Evolutionary conservation across 495 filamentous ascomycete species (phyloP), one percentile per base, ranked within the genome.

Genomic region (Trypethelium eluteriae): DNA sequence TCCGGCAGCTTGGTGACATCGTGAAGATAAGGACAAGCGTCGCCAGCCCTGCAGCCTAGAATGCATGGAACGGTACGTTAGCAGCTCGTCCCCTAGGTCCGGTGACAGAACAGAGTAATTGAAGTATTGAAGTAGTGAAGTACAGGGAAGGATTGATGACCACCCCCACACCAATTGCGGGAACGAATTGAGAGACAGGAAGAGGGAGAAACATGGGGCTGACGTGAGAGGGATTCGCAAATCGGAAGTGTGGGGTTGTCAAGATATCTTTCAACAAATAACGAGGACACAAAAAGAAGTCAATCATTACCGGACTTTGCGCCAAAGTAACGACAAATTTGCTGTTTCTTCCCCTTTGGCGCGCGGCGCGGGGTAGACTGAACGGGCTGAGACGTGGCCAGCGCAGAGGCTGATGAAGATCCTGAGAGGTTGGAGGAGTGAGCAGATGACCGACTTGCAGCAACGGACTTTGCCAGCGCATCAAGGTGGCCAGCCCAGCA

Each of bases 1-100:
- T 66, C 67, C 69, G 59, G 44, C 61, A 16, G 38, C 64, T 38
- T 64, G 59, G 44, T 67, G 61, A 44, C 39, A 62, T 66, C 70
- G 64, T 75, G 73, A 61, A 72, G 47, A 68, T 71, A 76, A n/a
- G 70, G 74, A 63, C 76, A 76, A n/a, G 66, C 61, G 50, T 70
- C 70, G 53, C 74, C 74, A 44, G 76, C 73, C 69, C 72, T 66
- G 64, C 76, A 76, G 2, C 73, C 74, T 74, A 69, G 62, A 50
- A 35, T 34, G 18, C 53, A 59, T 59, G 34, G 53, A 18, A 3
- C 53, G 7, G 9, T 9, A 36, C 14, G 53, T 59, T 59, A 59
- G 53, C 53, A 10, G 7, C 32, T 7, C 3, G 6, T 59, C 25
- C 18, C 53, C 53, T 7, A 36, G 25, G 32, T 59, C 53, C 53